Evolutionary conservation across 768 basidiomycete species (phyloP), one percentile per base, ranked within the genome.

Genomic region (Termitomyces sp.): DNA sequence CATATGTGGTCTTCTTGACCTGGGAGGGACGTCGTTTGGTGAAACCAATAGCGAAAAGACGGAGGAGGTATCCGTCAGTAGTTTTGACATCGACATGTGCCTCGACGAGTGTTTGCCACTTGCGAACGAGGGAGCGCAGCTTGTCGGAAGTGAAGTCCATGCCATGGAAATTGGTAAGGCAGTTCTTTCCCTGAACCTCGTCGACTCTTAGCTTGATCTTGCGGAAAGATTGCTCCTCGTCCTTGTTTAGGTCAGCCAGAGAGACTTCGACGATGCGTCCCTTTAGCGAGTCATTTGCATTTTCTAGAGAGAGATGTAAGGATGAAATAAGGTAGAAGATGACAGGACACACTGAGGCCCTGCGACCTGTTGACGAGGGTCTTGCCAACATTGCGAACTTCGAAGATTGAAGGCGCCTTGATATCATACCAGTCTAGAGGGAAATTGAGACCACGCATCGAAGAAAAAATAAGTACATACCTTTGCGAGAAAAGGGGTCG

Each of bases 111-210:
- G 96, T 87, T 79, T 98, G 97, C 97, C 97, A 99, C 80, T 98
- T 99, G 75, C 96, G 93, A 68, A 99, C 97, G 71, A 99, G 95
- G 53, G 97, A 98, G 58, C 97, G 95, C 65, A 98, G 89, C 79
- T 98, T 98, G 87, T 99, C 97, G 59, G 96, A 97, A 62, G 97
- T 98, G 81, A 99, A 98, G 81, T 96, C 93, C 96, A 99, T 98
- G 74, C 97, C 97, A 77, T 96, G 91, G 92, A 99, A 99, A 78
- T 95, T 96, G 75, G 97, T 98, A 57, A 98, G 84, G 83, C 95
- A 97, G 83, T 94, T 97, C 83, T 95, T 96, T 80, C 97, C 97
- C 79, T 97, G 90, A 60, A 93, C 82, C 70, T 95, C 93, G 73
- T 98, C 95, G 70, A 98, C 84, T 71, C 95, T 92, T 75, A 99